Percentiles rank a stretch among this genome's conserved stretches.
Evolutionary conservation across 345 rosid species (phyloP).

Genomic region (Psidium friedrichsthalianum): DNA sequence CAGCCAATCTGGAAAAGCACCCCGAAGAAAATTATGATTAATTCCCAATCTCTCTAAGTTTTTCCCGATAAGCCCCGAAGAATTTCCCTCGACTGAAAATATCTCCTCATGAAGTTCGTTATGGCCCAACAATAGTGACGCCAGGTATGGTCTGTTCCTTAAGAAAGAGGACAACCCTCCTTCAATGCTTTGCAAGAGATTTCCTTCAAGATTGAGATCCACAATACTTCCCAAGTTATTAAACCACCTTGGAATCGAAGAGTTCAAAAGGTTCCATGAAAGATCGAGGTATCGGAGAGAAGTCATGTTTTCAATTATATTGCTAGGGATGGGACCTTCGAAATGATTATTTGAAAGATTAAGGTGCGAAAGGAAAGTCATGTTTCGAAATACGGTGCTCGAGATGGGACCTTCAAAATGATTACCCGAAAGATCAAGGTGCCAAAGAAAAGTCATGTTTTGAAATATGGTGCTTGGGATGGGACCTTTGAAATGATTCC

Average conservation of each 20-base stretch:
- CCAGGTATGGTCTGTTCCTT: neutral
- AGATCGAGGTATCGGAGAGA: neutral
- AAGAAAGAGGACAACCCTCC: neutral
- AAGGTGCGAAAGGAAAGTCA: neutral
- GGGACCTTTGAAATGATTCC: no score
- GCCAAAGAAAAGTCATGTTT: no score
- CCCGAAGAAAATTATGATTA: fast-evolving
- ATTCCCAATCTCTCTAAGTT: neutral
- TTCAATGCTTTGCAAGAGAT: neutral
- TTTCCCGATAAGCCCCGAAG: neutral
- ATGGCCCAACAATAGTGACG: fast-evolving
- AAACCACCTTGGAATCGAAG: neutral
- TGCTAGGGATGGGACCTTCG: neutral
- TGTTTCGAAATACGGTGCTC: neutral
- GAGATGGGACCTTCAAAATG: neutral
- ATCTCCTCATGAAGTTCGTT: neutral
- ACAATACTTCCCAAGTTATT: neutral
- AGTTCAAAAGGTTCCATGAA: neutral
- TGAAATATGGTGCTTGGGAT: no score
- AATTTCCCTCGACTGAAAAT: neutral
- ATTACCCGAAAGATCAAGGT: fast-evolving
- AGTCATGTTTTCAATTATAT: neutral
- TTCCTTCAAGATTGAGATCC: fast-evolving
- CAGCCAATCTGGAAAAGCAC: neutral
- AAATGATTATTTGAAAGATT: neutral